phyloP scores from a whole-genome alignment of 2,329 filamentous ascomycete species.

The Rutstroemia sp. region DNA sequence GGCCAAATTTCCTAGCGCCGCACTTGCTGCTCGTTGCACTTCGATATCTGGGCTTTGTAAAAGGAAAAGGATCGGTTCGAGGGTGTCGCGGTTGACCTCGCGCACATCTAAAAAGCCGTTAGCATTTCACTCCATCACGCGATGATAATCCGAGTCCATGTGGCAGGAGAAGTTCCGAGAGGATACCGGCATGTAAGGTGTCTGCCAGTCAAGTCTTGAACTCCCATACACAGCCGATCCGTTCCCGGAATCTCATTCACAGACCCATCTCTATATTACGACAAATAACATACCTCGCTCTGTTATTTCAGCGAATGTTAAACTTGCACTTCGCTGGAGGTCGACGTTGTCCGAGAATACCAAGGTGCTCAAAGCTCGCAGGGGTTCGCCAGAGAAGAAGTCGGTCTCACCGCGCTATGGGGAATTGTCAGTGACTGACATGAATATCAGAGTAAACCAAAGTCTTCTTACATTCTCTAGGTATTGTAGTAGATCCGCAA shows the following conservation, averaged over 20 bases:
- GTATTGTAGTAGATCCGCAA: conserved; percentile 90
- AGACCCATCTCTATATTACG: not conserved
- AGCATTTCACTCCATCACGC: conserved; percentile 9
- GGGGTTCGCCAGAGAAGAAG: conserved; percentile 94
- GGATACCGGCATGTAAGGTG: not conserved
- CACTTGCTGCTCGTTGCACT: conserved; percentile 92
- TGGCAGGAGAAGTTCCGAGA: no score
- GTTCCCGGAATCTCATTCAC: not conserved
- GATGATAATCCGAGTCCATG: not conserved
- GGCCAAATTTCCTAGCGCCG: conserved; percentile 88
- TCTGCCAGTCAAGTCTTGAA: not conserved
- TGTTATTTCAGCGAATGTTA: conserved; percentile 98
- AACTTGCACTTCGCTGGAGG: conserved; percentile 89
- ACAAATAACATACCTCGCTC: conserved; percentile 67
- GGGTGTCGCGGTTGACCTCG: conserved; percentile 88
- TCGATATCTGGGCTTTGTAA: conserved; percentile 94
- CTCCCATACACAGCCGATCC: not conserved
- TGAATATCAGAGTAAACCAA: not conserved
- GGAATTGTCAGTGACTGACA: conserved; percentile 15
- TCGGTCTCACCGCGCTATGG: conserved; percentile 80
- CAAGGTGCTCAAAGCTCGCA: conserved; percentile 87
- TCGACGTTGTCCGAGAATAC: conserved; percentile 99
- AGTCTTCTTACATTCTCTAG: conserved; percentile 72
- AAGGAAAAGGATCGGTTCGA: conserved; percentile 92
- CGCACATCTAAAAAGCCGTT: conserved; percentile 65